A percentile compares a stretch with the other conserved stretches of the same genome.
Evolutionary conservation across 1,284 basidiomycete genomes (phyloP).

Genomic region (Sporisorium scitamineum): DNA sequence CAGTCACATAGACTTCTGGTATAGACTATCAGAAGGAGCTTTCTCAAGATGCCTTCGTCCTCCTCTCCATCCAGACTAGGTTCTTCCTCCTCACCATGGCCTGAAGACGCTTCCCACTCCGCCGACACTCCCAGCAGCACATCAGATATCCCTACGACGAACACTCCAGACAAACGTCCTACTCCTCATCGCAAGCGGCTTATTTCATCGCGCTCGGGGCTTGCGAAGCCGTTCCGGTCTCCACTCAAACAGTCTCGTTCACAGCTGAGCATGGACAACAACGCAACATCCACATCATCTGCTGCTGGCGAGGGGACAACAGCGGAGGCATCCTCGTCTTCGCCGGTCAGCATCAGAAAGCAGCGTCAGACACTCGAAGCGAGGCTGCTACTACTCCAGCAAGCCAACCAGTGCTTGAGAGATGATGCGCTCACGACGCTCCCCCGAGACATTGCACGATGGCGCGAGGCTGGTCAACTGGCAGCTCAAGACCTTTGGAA

Average conservation of each 20-base stretch:
- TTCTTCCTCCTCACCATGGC: slow-evolving; percentile 13
- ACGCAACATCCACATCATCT: neutral
- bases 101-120: neutral
- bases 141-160: slow-evolving; percentile 6
- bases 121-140: slow-evolving; percentile 14
- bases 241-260: slow-evolving; percentile 20
- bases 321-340: neutral
- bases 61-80: slow-evolving; percentile 17
- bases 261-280: slow-evolving; percentile 10
- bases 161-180: slow-evolving; percentile 2
- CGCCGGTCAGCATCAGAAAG: slow-evolving; percentile 16
- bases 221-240: slow-evolving; percentile 26
- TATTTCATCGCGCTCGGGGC: neutral
- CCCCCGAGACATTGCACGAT: slow-evolving; percentile 32
- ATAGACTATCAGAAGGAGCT: neutral
- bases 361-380: slow-evolving; percentile 37
- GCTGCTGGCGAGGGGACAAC: neutral
- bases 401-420: slow-evolving; percentile 40
- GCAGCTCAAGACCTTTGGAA: slow-evolving; percentile 49
- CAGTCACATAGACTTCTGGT: neutral
- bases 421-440: slow-evolving; percentile 22
- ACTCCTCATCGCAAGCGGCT: neutral
- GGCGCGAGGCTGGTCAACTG: slow-evolving; percentile 42
- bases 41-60: slow-evolving; percentile 10
- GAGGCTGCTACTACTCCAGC: slow-evolving; percentile 31